Percentiles rank a stretch among this genome's conserved stretches.
These are phyloP conservation scores for Pulveroboletus sp. DNA, from an alignment of 768 basidiomycete species.

Conservation along the genomic window DNA sequence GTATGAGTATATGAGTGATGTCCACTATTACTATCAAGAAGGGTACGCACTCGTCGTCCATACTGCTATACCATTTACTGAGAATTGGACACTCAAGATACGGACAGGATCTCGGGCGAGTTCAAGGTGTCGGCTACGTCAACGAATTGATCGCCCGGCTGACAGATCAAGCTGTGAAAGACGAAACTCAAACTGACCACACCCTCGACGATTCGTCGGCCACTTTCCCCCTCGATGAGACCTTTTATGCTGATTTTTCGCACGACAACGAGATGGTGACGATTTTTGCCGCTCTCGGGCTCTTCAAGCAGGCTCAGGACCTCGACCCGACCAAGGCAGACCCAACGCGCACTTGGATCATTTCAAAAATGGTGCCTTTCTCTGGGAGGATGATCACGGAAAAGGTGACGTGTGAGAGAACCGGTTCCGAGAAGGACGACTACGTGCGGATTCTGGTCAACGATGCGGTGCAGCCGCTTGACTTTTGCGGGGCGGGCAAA, in stretches of 20 bases:
- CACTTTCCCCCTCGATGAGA: constrained; percentile 71
- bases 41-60: constrained; percentile 41
- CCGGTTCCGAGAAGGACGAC: neutral
- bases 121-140: constrained; percentile 84
- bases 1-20: constrained; percentile 66
- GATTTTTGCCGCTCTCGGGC: constrained; percentile 64
- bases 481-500: constrained; percentile 53
- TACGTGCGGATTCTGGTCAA: constrained; percentile 79
- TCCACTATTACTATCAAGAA: constrained; percentile 73
- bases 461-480: constrained; percentile 62
- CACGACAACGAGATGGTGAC: constrained; percentile 87
- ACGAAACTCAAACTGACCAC: constrained; percentile 71
- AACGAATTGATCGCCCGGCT: constrained; percentile 88
- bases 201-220: constrained; percentile 61
- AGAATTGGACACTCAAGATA: constrained; percentile 39
- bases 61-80: neutral
- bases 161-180: constrained; percentile 56
- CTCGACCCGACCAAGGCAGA: constrained; percentile 20
- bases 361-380: constrained; percentile 69
- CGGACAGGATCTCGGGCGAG: constrained; percentile 63
- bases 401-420: constrained; percentile 47
- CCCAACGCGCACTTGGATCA: constrained; percentile 45
- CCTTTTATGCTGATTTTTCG: constrained; percentile 75
- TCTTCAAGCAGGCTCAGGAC: constrained; percentile 37
- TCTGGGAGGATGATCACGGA: constrained; percentile 73